Evolutionary conservation across 2,329 filamentous ascomycete species (phyloP), one percentile per base, ranked within the genome.

Genomic region (Pseudogymnoascus sp.): DNA sequence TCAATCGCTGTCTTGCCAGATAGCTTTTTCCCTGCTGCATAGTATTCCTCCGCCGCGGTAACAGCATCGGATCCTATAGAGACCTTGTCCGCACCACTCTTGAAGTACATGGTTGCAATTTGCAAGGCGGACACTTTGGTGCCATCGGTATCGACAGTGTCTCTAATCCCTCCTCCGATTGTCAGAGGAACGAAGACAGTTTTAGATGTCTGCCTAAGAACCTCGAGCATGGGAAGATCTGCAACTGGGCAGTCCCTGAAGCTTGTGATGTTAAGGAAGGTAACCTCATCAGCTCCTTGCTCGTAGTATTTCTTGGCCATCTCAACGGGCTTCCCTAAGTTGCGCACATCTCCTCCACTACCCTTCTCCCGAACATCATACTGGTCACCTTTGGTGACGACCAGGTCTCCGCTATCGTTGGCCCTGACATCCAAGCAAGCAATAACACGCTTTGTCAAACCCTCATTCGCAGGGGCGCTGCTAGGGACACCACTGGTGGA

Each of bases 331-430:
- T 99, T 99, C 68, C 95, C 95, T 3, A 99, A 82, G 76, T 99
- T 99, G 67, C 95, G 87, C 36, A 99, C 93, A 69, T 83, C 79
- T 63, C 84, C 81, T 64, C 80, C 80, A 13, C 78, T 80, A 21
- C 80, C 80, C 77, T 97, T 97, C 72, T 97, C 95, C 33, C 95
- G 90, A 6, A 99, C 95, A 72, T 99, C 95, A 78, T 99, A 99
- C 76, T 97, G 93, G 77, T 99, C 95, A 64, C 95, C 95, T 77
- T 99, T 99, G 13, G 95, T 99, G 38, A 99, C 95, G 0, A 99
- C 95, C 9, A 99, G 82, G 76, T 99, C 95, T 35, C 95, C 95
- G 65, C 89, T 82, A 75, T 99, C 95, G 75, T 99, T 99, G 62
- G 93, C 86, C 47, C 95, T 89, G 61, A 99, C 95, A 73, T 99